Percentiles rank a stretch among this genome's conserved stretches.
phyloP scores from a whole-genome alignment of 176 grass and related monocot species.

The Triticum monococcum region DNA sequence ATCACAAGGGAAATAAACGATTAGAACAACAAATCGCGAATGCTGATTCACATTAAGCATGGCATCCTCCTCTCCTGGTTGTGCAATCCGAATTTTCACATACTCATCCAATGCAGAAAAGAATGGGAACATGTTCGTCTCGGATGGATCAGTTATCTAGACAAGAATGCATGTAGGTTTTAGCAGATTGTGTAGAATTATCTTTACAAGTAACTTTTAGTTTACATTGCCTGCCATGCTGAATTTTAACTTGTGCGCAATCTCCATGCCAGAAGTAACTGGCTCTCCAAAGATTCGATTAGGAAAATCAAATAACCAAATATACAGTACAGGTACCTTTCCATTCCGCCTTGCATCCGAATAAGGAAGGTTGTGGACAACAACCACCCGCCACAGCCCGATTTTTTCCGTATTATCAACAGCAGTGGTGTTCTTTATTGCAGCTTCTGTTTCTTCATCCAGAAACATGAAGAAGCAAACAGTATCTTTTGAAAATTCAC shows the following conservation, averaged over 20 bases:
- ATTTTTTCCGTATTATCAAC: slow-evolving; percentile 54
- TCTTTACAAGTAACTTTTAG: slow-evolving; percentile 14
- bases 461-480: slow-evolving; percentile 99
- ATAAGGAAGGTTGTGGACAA: slow-evolving; percentile 93
- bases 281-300: neutral
- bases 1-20: slow-evolving; percentile 4
- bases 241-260: neutral
- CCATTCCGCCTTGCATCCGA: slow-evolving; percentile 85
- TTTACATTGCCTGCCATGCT: neutral
- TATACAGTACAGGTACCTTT: slow-evolving; percentile 53
- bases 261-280: neutral
- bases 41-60: slow-evolving; percentile 14
- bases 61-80: neutral
- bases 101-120: slow-evolving; percentile 8
- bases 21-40: neutral
- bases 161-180: slow-evolving; percentile 16
- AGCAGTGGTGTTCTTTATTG: slow-evolving; percentile 73
- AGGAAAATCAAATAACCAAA: slow-evolving; percentile 24
- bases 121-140: slow-evolving; percentile 10
- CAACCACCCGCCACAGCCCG: slow-evolving; percentile 78
- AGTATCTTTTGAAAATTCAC: slow-evolving; percentile 63
- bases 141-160: neutral
- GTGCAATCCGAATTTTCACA: neutral
- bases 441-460: slow-evolving; percentile 89
- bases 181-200: neutral